Evolutionary conservation across 176 grass and related monocot genomes (phyloP).

Genomic region (Tillandsia leiboldiana): DNA sequence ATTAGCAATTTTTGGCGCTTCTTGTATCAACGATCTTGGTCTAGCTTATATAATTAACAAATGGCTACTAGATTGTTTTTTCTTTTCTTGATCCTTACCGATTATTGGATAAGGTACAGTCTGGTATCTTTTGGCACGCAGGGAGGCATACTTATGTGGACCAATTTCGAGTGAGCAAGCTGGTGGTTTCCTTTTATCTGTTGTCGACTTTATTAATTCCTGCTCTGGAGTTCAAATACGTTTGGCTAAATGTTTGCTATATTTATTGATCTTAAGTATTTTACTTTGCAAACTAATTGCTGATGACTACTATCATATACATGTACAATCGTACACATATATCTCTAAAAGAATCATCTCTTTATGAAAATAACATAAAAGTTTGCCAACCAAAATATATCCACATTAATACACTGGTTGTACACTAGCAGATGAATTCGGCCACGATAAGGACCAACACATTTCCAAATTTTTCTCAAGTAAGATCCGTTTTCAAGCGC

Average conservation of each 20-base stretch:
- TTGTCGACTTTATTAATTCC: slow-evolving; percentile 47
- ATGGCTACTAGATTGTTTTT: neutral
- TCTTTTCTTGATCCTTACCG: neutral
- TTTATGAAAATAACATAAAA: too few relatives aligned
- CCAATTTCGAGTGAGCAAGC: slow-evolving; percentile 31
- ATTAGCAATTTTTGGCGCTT: too few relatives aligned
- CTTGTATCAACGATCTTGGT: too few relatives aligned
- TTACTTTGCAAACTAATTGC: neutral
- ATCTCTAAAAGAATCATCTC: too few relatives aligned
- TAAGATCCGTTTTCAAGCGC: too few relatives aligned
- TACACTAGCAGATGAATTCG: too few relatives aligned
- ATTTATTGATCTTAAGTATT: neutral
- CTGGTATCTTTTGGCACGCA: slow-evolving; percentile 15
- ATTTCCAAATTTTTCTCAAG: too few relatives aligned
- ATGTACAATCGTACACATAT: too few relatives aligned
- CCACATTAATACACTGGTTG: too few relatives aligned
- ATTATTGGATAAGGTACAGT: neutral
- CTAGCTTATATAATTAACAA: neutral
- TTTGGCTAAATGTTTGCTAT: slow-evolving; percentile 60
- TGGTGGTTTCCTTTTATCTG: slow-evolving; percentile 31
- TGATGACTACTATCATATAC: neutral
- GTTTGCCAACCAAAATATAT: too few relatives aligned
- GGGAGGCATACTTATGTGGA: slow-evolving; percentile 49
- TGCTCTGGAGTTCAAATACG: slow-evolving; percentile 70
- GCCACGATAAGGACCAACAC: too few relatives aligned